These are phyloP conservation scores for Trichosporon sp. DNA, from an alignment of 1,284 basidiomycete genomes.

Conservation along the genomic window DNA sequence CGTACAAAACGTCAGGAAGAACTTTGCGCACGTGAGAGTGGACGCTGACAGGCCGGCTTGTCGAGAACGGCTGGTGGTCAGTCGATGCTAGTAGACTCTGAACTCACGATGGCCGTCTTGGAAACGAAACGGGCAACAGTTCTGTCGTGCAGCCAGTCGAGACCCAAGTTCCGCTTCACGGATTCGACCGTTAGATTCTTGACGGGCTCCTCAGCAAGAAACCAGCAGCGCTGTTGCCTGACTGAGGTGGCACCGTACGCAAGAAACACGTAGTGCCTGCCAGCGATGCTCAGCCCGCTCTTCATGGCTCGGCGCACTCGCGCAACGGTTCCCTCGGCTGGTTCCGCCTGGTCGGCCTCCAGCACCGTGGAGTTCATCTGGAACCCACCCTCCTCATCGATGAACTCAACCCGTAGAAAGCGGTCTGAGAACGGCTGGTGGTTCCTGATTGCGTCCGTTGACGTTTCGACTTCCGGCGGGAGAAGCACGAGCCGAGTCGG, in stretches of 20 bases:
- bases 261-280: slow-evolving; percentile 38
- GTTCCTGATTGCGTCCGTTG: slow-evolving; percentile 36
- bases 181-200: slow-evolving; percentile 25
- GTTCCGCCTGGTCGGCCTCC: slow-evolving; percentile 30
- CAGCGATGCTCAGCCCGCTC: slow-evolving; percentile 35
- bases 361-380: slow-evolving; percentile 35
- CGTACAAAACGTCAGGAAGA: slow-evolving; percentile 28
- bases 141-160: slow-evolving; percentile 35
- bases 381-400: slow-evolving; percentile 38
- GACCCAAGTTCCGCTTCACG: slow-evolving; percentile 25
- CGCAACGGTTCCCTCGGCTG: slow-evolving; percentile 34
- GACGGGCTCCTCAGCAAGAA: slow-evolving; percentile 32
- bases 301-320: slow-evolving; percentile 37
- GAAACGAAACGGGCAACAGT: slow-evolving; percentile 35
- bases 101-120: slow-evolving; percentile 29
- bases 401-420: slow-evolving; percentile 42
- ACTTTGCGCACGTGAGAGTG: slow-evolving; percentile 24
- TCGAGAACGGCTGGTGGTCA: slow-evolving; percentile 32
- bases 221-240: slow-evolving; percentile 38
- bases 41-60: slow-evolving; percentile 28
- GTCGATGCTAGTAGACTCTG: not conserved
- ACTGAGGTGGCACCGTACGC: slow-evolving; percentile 23
- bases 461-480: slow-evolving; percentile 37
- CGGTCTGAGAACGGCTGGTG: slow-evolving; percentile 31
- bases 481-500: slow-evolving; percentile 38